Evolutionary conservation across 192 early-diverging fungal genomes (phyloP).

Genomic region (Lobosporangium transversale): DNA sequence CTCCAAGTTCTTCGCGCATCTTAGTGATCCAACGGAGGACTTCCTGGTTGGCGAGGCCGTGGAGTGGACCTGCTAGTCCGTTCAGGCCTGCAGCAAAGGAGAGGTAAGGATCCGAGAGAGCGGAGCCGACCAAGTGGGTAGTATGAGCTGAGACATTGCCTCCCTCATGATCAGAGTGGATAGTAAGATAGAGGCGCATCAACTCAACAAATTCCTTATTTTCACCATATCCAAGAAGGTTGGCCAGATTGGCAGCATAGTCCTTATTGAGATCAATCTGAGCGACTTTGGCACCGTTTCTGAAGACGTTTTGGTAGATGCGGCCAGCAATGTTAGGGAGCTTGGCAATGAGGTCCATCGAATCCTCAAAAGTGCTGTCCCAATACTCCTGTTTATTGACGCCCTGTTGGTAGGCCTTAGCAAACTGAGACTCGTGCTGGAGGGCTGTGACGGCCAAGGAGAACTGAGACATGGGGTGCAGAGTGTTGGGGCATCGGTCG

Average conservation of each 20-base stretch:
- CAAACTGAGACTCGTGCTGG: slow-evolving; percentile 96
- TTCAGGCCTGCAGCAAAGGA: slow-evolving; percentile 96
- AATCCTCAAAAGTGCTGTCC: slow-evolving; percentile 95
- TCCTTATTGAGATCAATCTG: slow-evolving; percentile 89
- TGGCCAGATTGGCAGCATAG: slow-evolving; percentile 96
- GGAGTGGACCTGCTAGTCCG: slow-evolving; percentile 98
- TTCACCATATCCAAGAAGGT: slow-evolving; percentile 89
- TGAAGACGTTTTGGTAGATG: slow-evolving; percentile 99
- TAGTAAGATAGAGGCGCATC: slow-evolving; percentile 98
- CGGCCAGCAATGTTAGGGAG: slow-evolving; percentile 95
- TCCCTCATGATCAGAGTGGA: slow-evolving; percentile 99
- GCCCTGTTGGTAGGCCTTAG: slow-evolving; percentile 95
- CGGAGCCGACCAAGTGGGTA: slow-evolving; percentile 89
- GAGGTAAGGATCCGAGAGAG: slow-evolving; percentile 98
- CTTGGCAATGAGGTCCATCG: slow-evolving; percentile 98
- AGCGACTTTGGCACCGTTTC: slow-evolving; percentile 90
- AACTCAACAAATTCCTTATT: slow-evolving; percentile 94
- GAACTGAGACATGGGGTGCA: slow-evolving; percentile 99
- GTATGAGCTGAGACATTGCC: slow-evolving; percentile 99
- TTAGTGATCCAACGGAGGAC: slow-evolving; percentile 97
- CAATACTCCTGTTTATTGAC: slow-evolving; percentile 97
- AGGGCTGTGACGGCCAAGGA: slow-evolving; percentile 96
- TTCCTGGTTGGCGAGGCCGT: slow-evolving; percentile 99
- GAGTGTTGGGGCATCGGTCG: slow-evolving; percentile 97
- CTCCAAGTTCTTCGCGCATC: slow-evolving; percentile 89